Percentiles rank a stretch among this genome's conserved stretches.
Conservation (phyloP, 805 yeast species). For the Sugiyamaella marilandica region DNA sequence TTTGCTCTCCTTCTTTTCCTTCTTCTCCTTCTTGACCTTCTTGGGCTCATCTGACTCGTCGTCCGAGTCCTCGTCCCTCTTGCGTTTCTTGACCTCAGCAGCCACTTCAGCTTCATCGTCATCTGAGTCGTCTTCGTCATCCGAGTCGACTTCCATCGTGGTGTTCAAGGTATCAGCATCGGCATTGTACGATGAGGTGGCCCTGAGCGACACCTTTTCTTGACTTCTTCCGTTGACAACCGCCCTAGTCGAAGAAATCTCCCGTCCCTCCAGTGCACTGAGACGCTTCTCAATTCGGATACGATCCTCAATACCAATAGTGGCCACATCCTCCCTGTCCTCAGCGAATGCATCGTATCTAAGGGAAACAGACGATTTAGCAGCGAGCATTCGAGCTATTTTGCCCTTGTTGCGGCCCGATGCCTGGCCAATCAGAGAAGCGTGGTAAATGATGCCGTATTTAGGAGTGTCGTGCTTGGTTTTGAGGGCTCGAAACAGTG, state of each 20-base stretch:
- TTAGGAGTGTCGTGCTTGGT: constrained; percentile 98
- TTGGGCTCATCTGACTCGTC: constrained; percentile 17
- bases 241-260: constrained; percentile 76
- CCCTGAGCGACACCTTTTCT: constrained; percentile 80
- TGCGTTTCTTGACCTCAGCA: constrained; percentile 32
- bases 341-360: constrained; percentile 97
- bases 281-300: constrained; percentile 91
- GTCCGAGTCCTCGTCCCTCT: constrained; percentile 25
- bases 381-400: constrained; percentile 97
- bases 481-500: constrained; percentile 95
- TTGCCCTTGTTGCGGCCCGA: constrained; percentile 98
- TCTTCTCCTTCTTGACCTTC: constrained; percentile 42
- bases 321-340: constrained; percentile 87
- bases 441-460: constrained; percentile 95
- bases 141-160: constrained; percentile 78
- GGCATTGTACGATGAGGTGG: constrained; percentile 84
- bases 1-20: constrained; percentile 45
- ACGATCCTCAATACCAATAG: constrained; percentile 85
- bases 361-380: constrained; percentile 94
- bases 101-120: constrained; percentile 57
- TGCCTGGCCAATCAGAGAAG: constrained; percentile 96
- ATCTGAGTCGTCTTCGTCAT: constrained; percentile 32
- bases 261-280: constrained; percentile 95
- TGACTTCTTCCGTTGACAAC: constrained; percentile 69
- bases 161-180: constrained; percentile 86